phyloP scores from a whole-genome alignment of 2,329 filamentous ascomycete species.

The Colletotrichum somersetense region DNA sequence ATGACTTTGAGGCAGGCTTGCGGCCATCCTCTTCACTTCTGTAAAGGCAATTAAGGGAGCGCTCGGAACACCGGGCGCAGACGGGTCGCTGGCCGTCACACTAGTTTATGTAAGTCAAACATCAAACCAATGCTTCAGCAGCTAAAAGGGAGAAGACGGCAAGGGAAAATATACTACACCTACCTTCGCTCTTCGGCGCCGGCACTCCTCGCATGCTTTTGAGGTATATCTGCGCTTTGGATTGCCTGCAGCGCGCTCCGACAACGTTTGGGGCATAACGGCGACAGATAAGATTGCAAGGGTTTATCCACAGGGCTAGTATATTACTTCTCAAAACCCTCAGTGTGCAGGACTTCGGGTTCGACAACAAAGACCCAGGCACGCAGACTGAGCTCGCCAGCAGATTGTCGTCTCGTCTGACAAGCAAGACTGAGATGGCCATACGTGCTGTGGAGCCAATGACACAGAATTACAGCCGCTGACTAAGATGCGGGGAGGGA shows the following conservation, averaged over 20 bases:
- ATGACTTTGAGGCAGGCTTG: slow-evolving; percentile 51
- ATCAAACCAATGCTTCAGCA: background rate
- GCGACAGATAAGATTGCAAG: slow-evolving; percentile 17
- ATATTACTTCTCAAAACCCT: background rate
- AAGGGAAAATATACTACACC: slow-evolving; percentile 11
- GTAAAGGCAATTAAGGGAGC: slow-evolving; percentile 49
- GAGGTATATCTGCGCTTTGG: slow-evolving; percentile 43
- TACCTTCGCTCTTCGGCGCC: slow-evolving; percentile 53
- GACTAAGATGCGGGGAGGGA: slow-evolving; percentile 29
- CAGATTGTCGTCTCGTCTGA: slow-evolving; percentile 5
- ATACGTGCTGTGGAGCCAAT: slow-evolving; percentile 20
- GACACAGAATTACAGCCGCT: slow-evolving; percentile 14
- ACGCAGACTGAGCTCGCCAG: background rate
- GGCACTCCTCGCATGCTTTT: slow-evolving; percentile 54
- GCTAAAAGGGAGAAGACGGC: background rate
- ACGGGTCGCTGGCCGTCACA: slow-evolving; percentile 51
- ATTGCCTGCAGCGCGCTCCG: slow-evolving; percentile 30
- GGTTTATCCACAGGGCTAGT: slow-evolving; percentile 12
- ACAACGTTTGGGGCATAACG: slow-evolving; percentile 28
- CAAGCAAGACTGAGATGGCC: slow-evolving; percentile 9
- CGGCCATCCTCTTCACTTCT: slow-evolving; percentile 50
- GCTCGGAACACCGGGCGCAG: slow-evolving; percentile 51
- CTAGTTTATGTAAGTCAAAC: slow-evolving; percentile 42
- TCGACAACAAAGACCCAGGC: background rate
- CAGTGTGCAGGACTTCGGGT: background rate